A percentile compares a stretch with the other conserved stretches of the same genome.
Conservation (phyloP, 169 alveolate species). For the Eimeria falciformis region DNA sequence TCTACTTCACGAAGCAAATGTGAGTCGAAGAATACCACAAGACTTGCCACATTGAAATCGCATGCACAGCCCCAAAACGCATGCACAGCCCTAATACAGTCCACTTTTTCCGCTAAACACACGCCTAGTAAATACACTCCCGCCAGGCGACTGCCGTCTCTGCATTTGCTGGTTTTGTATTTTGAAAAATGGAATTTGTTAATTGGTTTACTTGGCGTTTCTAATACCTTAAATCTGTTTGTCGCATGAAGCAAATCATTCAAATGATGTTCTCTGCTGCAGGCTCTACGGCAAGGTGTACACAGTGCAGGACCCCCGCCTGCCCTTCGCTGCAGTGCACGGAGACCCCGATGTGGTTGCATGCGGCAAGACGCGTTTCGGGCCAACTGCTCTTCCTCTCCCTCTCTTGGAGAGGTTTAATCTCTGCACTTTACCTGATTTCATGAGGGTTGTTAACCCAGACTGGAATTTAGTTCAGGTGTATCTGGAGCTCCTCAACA, state of each 20-base stretch:
- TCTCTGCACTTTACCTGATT: conserved; percentile 84
- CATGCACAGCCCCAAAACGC: no score
- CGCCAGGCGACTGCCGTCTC: background rate
- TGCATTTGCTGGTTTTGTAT: background rate
- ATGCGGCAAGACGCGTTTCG: conserved; percentile 86
- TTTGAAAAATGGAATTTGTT: background rate
- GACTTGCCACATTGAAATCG: no score
- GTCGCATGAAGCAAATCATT: background rate
- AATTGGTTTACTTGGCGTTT: background rate
- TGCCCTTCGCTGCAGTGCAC: conserved; percentile 92
- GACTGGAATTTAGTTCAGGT: conserved; percentile 84
- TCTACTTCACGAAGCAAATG: conserved; percentile 86
- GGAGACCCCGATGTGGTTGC: conserved; percentile 90
- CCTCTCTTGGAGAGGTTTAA: conserved; percentile 90
- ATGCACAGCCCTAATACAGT: background rate
- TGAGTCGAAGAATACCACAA: background rate
- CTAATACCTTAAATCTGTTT: background rate
- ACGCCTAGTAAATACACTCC: no score
- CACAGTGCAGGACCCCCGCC: conserved; percentile 90
- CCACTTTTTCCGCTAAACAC: background rate
- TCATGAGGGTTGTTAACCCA: conserved; percentile 84
- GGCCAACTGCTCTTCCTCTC: conserved; percentile 91
- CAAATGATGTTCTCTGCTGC: background rate
- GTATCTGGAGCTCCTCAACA: conserved; percentile 84
- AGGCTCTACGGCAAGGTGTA: conserved; percentile 88